Evolutionary conservation across 2,329 filamentous ascomycete genomes (phyloP).

Genomic region (Westerdykella ornata): DNA sequence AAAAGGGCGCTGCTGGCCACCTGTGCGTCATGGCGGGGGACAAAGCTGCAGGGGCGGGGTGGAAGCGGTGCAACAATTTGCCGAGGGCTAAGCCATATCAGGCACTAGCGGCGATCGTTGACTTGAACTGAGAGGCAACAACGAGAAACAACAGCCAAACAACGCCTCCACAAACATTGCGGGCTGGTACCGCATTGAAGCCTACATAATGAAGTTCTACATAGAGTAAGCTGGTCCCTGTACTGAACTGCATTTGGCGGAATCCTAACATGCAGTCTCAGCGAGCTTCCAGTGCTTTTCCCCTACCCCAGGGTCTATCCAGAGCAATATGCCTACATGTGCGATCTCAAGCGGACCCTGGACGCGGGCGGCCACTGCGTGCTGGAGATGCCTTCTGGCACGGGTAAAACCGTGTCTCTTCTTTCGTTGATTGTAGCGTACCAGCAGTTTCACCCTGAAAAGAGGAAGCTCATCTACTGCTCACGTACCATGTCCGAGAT

Average conservation of each 20-base stretch:
- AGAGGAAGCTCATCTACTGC: conserved; percentile 96
- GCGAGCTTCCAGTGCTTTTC: conserved; percentile 63
- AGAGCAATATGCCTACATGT: conserved; percentile 61
- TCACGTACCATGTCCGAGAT: conserved; percentile 99
- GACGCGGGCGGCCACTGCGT: conserved; percentile 94
- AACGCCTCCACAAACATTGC: not conserved
- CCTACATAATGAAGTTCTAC: conserved; percentile 64
- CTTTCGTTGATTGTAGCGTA: conserved; percentile 95
- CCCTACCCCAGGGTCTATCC: conserved; percentile 71
- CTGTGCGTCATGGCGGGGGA: conserved; percentile 5
- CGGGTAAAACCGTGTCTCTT: conserved; percentile 92
- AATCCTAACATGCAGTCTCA: conserved; percentile 23
- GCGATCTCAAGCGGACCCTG: conserved; percentile 78
- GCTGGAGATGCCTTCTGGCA: conserved; percentile 97
- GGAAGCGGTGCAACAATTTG: not conserved
- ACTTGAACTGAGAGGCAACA: conserved; percentile 3
- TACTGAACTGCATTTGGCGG: conserved; percentile 1
- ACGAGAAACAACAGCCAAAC: conserved; percentile 1
- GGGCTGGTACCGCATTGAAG: not conserved
- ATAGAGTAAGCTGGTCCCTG: conserved; percentile 53
- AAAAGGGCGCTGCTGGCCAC: conserved; percentile 1
- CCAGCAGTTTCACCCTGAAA: conserved; percentile 86
- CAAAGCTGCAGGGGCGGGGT: not conserved
- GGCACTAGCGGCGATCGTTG: conserved; percentile 1
- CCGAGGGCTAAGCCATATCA: not conserved